Base-by-base conservation (phyloP, 371 early-diverging fungal species). In the Phascolomyces articulosus region DNA sequence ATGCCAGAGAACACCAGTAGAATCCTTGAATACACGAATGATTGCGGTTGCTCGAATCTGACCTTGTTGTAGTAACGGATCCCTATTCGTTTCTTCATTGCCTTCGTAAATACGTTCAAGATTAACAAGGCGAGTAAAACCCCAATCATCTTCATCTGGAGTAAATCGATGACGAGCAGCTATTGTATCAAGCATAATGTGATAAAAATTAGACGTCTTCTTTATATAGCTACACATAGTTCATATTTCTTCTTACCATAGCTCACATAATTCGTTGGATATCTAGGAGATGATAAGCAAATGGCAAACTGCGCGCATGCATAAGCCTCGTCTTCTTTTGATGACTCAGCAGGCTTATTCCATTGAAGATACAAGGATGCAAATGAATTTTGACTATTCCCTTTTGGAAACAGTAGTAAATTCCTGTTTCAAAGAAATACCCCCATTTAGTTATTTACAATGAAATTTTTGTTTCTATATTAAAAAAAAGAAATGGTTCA, bases 1-100 rank as follows among this genome's bases (percentile, higher is more conserved):
- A 77, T 95, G 95, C 97, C 97, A 98, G 40, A 98, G 83, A 7
- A 91, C 91, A 28, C 97, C 97, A 28, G 93, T 93, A 21, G 90
- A 88, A 71, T 97, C 98, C 64, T 93, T 83, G 55, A 94, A 81
- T 38, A 93, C 83, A 53, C 91, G 87, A 34, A 98, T 81, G 65
- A 86, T 88, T 0, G 90, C 95, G 4, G 89, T 84, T 64, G 96
- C 82, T 29, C 84, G 73, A 11, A 86, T 82, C n/a, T 79, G 69
- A 31, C 91, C 88, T 56, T 90, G 77, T 48, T 94, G 69, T 0
- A 95, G 78, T 21, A 83, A 80, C 16, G 55, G 55, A 20, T 55
- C 55, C 13, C 28, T 26, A 2, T 26, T 55, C 0, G 55, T 55
- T 55, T n/a, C 26, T 31, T 29, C 28, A 16, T 70, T 71, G 13